Base-by-base conservation (phyloP, 2,329 filamentous ascomycete genomes). In the Fusarium mexicanum region DNA sequence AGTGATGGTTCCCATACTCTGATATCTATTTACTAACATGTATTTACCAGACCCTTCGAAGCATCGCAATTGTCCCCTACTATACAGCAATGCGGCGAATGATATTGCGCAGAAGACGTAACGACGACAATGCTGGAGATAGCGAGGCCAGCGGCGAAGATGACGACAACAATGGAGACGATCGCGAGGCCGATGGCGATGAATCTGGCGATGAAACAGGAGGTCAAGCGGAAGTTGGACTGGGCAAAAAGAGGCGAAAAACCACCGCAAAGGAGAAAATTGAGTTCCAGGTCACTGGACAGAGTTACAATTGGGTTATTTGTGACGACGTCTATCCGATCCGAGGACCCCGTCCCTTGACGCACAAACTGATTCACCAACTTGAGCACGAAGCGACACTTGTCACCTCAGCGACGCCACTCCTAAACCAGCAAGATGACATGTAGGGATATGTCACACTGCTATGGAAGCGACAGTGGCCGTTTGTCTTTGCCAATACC, bases 271-370 rank as follows among this genome's bases (percentile, higher is more conserved):
- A 40, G 37, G 10, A 40, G 18, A 7, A 31, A 4, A 4, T n/a
- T 13, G 31, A 33, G 2, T 33, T 33, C 31, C 3, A n/a, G 12
- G 5, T 41, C 2, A 14, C 20, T 0, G 5, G 22, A 8, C 48
- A 53, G 1, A 53, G 31, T 0, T 54, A 54, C 7, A 54, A 38
- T 1, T 54, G 51, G 51, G 1, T 10, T 0, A 38, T 54, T 10
- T 54, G 51, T 0, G 35, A 54, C 0, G 51, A 54, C 0, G 51
- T 38, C 0, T 38, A 37, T 0, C 0, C 51, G 0, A 54, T 54
- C 0, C 51, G 51, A 0, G 35, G 51, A 5, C 51, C 35, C 29
- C 51, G 50, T 0, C 0, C 13, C 7, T 0, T 0, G 0, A 54
- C 50, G 0, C 50, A 54, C 18, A 1, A 54, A 14, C 1, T 54